phyloP scores from a whole-genome alignment of 306 rosid genomes.

The Hippophae tibetana region DNA sequence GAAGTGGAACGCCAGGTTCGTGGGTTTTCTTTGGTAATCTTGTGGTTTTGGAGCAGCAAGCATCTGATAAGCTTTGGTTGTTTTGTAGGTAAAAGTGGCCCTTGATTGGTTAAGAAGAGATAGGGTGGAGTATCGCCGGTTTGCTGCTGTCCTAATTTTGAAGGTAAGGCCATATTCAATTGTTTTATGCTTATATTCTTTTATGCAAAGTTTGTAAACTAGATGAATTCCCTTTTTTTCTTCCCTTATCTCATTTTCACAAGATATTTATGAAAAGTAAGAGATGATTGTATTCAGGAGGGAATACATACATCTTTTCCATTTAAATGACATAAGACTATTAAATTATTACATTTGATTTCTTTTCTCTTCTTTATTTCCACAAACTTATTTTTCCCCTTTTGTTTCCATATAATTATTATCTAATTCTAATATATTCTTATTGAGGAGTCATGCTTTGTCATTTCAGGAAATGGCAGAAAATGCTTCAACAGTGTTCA shows the following conservation, averaged over 20 bases:
- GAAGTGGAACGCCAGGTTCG: conserved; percentile 93
- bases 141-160: conserved; percentile 87
- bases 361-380: too few relatives aligned
- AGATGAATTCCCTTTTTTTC: not conserved
- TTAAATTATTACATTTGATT: too few relatives aligned
- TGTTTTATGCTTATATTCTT: not conserved
- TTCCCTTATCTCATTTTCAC: too few relatives aligned
- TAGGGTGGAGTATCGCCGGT: conserved; percentile 85
- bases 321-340: not conserved
- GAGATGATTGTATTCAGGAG: too few relatives aligned
- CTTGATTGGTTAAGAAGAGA: conserved; percentile 81
- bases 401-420: not conserved
- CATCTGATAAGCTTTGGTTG: conserved; percentile 13
- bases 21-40: conserved; percentile 3
- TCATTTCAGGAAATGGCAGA: conserved; percentile 90
- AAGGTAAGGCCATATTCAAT: conserved; percentile 47
- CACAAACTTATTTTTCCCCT: not conserved
- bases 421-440: not conserved
- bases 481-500: conserved; percentile 92
- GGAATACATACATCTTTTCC: not conserved
- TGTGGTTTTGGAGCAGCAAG: conserved; percentile 5
- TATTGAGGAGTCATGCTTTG: not conserved
- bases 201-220: too few relatives aligned
- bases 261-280: too few relatives aligned
- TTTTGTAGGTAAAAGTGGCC: conserved; percentile 64